phyloP scores from a whole-genome alignment of 2,329 filamentous ascomycete species.

The Colletotrichum neosansevieriae region DNA sequence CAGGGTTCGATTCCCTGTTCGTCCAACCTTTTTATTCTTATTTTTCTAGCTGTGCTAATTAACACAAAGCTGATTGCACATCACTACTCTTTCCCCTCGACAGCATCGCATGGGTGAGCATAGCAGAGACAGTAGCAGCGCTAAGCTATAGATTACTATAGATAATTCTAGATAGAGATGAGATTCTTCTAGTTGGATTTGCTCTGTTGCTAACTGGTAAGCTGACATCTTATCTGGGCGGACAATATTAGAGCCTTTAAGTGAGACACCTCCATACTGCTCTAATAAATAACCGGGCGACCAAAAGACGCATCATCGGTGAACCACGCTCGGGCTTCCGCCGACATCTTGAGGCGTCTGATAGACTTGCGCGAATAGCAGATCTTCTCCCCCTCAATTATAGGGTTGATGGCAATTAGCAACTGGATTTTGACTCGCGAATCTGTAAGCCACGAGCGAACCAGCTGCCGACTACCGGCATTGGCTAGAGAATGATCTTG shows the following conservation, averaged over 20 bases:
- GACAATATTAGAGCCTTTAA: neutral
- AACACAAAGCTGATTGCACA: too few species aligned
- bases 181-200: too few species aligned
- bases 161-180: too few species aligned
- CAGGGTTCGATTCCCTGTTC: constrained; percentile 40
- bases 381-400: constrained; percentile 22
- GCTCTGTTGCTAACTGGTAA: neutral
- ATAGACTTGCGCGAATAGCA: constrained; percentile 5
- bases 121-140: too few species aligned
- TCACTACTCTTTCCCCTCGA: too few species aligned
- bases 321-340: neutral
- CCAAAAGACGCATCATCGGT: neutral
- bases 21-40: constrained; percentile 5
- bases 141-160: too few species aligned
- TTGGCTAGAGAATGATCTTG: constrained; percentile 10
- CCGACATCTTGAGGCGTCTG: neutral
- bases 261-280: constrained; percentile 9
- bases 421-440: neutral
- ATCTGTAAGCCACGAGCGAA: neutral
- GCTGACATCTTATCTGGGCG: neutral
- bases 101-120: too few species aligned
- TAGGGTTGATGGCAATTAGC: constrained; percentile 4
- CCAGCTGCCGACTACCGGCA: constrained; percentile 14
- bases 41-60: too few species aligned
- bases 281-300: neutral